phyloP scores from a whole-genome alignment of 495 filamentous ascomycete species.

The Recurvomyces mirabilis region DNA sequence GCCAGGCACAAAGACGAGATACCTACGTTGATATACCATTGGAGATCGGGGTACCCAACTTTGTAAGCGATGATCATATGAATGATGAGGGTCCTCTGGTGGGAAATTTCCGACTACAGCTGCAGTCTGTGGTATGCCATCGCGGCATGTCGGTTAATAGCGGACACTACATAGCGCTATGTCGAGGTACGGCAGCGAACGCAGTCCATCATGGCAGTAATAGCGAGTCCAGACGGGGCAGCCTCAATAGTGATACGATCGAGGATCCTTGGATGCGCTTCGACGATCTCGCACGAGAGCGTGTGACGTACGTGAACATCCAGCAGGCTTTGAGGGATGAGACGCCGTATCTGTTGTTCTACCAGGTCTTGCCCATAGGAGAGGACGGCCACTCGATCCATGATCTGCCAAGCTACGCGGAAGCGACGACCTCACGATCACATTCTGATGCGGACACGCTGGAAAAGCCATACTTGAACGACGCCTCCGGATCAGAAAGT shows the following conservation, averaged over 20 bases:
- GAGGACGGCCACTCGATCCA: conserved; percentile 39
- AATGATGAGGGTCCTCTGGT: conserved; percentile 53
- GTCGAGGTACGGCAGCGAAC: conserved; percentile 52
- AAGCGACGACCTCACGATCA: conserved; percentile 30
- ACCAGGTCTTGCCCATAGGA: conserved; percentile 80
- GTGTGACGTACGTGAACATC: conserved; percentile 67
- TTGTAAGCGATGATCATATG: conserved; percentile 69
- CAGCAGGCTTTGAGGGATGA: conserved; percentile 66
- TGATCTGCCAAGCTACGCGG: conserved; percentile 40
- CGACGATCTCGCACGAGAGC: conserved; percentile 65
- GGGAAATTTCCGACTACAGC: conserved; percentile 75
- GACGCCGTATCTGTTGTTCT: conserved; percentile 89
- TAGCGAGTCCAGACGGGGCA: conserved; percentile 30
- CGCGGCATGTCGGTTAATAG: conserved; percentile 78
- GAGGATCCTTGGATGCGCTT: conserved; percentile 75
- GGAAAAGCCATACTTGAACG: conserved; percentile 6
- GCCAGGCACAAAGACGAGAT: conserved; percentile 54
- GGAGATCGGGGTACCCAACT: conserved; percentile 77
- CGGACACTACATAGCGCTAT: conserved; percentile 81
- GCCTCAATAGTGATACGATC: conserved; percentile 29
- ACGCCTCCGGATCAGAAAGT: conserved; percentile 2
- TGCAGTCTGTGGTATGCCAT: conserved; percentile 87
- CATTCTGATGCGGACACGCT: conserved; percentile 8
- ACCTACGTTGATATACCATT: conserved; percentile 87
- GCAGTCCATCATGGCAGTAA: conserved; percentile 23